These are phyloP conservation scores for Salix purpurea DNA, from an alignment of 345 rosid genomes.

Conservation along the genomic window DNA sequence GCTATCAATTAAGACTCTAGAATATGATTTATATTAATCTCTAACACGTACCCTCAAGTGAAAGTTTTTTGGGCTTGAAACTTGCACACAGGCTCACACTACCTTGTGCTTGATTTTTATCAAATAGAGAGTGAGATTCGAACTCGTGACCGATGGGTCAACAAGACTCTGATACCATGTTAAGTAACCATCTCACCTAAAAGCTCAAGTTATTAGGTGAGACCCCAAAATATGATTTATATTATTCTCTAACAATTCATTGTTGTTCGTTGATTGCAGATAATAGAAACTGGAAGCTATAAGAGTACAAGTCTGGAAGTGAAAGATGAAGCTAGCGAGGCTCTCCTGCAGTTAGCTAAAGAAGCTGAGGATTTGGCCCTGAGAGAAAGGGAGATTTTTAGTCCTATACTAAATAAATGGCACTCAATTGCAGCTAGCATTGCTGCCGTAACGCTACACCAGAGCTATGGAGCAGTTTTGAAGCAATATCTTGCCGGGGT, in stretches of 20 bases:
- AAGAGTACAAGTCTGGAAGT: constrained; percentile 32
- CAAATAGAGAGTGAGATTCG: too few relatives aligned
- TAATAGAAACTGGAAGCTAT: constrained; percentile 48
- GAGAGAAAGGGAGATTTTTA: constrained; percentile 68
- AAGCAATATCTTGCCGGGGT: constrained; percentile 64
- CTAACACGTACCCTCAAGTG: too few relatives aligned
- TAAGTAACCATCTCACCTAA: too few relatives aligned
- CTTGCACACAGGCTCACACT: too few relatives aligned
- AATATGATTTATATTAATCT: too few relatives aligned
- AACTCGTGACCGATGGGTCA: too few relatives aligned
- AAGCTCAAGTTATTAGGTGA: too few relatives aligned
- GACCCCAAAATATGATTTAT: too few relatives aligned
- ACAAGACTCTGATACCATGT: too few relatives aligned
- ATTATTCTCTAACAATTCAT: neutral
- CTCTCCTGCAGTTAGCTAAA: constrained; percentile 57
- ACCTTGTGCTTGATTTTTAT: too few relatives aligned
- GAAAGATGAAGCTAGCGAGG: constrained; percentile 50
- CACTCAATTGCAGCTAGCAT: constrained; percentile 56
- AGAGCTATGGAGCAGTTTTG: constrained; percentile 63
- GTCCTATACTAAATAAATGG: constrained; percentile 79
- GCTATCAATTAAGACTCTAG: too few relatives aligned
- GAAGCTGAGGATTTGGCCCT: constrained; percentile 76
- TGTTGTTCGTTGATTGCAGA: constrained; percentile 26
- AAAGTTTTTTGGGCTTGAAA: too few relatives aligned
- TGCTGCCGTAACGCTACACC: constrained; percentile 67